Base-by-base conservation (phyloP, 2,329 filamentous ascomycete species). In the Stachybotrys chartarum region DNA sequence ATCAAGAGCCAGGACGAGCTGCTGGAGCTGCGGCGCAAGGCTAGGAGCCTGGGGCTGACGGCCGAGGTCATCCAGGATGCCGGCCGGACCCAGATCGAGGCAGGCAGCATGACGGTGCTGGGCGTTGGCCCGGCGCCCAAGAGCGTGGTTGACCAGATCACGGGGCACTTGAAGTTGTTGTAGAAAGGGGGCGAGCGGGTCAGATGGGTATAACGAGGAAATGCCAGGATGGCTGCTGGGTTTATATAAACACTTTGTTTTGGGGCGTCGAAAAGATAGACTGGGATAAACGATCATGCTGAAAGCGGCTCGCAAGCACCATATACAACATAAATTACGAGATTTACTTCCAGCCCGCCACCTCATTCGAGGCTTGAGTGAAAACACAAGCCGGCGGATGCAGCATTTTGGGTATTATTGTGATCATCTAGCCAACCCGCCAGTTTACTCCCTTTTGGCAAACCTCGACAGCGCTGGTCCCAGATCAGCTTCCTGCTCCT, bases 11-110 rank as follows among this genome's bases (percentile, higher is more conserved):
- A 97, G 73, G 90, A 95, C 42, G 90, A 95, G 68, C 73, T 95
- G 62, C 74, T 94, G 58, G 75, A 76, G 59, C 73, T 88, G 62
- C 87, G 92, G 74, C 88, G 86, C 54, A 85, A 87, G 70, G 94
- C 94, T 3, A 80, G 90, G 59, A 90, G 86, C 68, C 70, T 97
- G 56, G 93, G 94, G 1, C 72, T 99, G 57, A 92, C 91, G 58
- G 91, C 93, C 54, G 88, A 93, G 70, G 85, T 96, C 54, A 93
- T 99, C 61, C 86, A 90, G 66, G 94, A 99, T 73, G 94, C 94
- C n/a, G 94, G 94, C 14, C 83, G 94, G 58, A 99, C 94, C 50
- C 94, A 99, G 81, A 97, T 99, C 71, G 92, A 91, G 53, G 86
- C 88, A 48, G 93, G 94, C 17, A 97, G 91, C 70, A 82, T 90